These are phyloP conservation scores for Chrysochromulina tobinii DNA, from an alignment of 78 protist species.

Conservation along the genomic window DNA sequence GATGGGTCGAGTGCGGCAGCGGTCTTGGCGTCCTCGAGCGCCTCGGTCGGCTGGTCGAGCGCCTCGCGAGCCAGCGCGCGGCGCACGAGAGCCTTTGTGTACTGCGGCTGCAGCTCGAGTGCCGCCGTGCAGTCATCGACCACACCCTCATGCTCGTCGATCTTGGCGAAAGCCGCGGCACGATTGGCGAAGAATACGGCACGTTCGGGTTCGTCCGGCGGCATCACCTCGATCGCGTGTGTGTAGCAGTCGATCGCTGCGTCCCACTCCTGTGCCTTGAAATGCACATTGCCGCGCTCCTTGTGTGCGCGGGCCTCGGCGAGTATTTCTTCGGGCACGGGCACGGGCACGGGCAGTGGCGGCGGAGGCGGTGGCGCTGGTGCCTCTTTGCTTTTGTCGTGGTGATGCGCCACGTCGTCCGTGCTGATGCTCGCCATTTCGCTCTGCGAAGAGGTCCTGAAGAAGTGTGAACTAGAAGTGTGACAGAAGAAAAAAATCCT, in stretches of 20 bases:
- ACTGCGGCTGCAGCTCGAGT: neutral
- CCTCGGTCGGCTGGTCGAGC: neutral
- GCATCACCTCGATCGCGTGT: neutral
- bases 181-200: conserved; percentile 1
- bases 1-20: neutral
- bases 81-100: neutral
- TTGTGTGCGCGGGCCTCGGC: neutral
- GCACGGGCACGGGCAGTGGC: no score
- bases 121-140: conserved; percentile 7
- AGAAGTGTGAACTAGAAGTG: no score
- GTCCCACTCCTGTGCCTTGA: neutral
- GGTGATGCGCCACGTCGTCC: no score
- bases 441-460: no score
- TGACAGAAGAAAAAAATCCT: no score
- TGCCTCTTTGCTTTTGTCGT: no score
- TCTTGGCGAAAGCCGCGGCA: neutral
- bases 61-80: conserved; percentile 27
- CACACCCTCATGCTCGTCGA: neutral
- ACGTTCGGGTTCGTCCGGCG: neutral
- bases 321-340: no score
- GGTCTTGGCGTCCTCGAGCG: neutral
- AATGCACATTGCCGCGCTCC: neutral
- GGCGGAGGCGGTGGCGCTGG: no score
- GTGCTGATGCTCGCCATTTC: no score
- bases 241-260: neutral